Evolutionary conservation across 805 yeast genomes (phyloP).

Genomic region (Ogataea philodendri): DNA sequence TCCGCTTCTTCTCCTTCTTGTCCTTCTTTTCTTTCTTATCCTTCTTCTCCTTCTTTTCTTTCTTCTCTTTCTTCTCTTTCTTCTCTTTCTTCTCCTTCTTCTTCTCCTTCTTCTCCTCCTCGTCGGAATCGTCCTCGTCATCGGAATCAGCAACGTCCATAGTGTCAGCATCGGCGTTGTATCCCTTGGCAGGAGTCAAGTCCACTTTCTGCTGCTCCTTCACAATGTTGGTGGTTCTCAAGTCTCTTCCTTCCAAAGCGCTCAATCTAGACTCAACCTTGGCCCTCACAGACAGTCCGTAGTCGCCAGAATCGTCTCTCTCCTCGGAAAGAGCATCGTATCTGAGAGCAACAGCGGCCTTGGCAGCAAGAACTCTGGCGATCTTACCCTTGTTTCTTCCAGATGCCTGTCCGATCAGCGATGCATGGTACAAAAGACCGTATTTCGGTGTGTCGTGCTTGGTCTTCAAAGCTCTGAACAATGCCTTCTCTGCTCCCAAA

Average conservation of each 20-base stretch:
- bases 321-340: slow-evolving; percentile 97
- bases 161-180: slow-evolving; percentile 94
- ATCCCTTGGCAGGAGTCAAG: slow-evolving; percentile 78
- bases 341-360: slow-evolving; percentile 95
- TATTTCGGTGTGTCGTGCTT: slow-evolving; percentile 98
- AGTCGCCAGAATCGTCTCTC: slow-evolving; percentile 91
- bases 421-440: slow-evolving; percentile 95
- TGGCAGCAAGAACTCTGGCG: slow-evolving; percentile 97
- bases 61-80: slow-evolving; percentile 31
- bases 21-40: slow-evolving; percentile 24
- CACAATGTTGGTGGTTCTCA: slow-evolving; percentile 81
- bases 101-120: slow-evolving; percentile 24
- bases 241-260: slow-evolving; percentile 93
- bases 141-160: slow-evolving; percentile 36
- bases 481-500: slow-evolving; percentile 98
- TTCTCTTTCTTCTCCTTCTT: slow-evolving; percentile 28
- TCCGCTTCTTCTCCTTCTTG: slow-evolving; percentile 10
- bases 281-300: slow-evolving; percentile 87
- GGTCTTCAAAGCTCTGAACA: slow-evolving; percentile 97
- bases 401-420: slow-evolving; percentile 95
- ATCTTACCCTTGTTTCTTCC: slow-evolving; percentile 98
- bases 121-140: slow-evolving; percentile 34
- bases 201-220: slow-evolving; percentile 86
- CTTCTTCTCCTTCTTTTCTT: slow-evolving; percentile 31
- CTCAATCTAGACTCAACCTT: slow-evolving; percentile 94